phyloP scores from a whole-genome alignment of 768 basidiomycete genomes.

The Gautieria morchelliformis region DNA sequence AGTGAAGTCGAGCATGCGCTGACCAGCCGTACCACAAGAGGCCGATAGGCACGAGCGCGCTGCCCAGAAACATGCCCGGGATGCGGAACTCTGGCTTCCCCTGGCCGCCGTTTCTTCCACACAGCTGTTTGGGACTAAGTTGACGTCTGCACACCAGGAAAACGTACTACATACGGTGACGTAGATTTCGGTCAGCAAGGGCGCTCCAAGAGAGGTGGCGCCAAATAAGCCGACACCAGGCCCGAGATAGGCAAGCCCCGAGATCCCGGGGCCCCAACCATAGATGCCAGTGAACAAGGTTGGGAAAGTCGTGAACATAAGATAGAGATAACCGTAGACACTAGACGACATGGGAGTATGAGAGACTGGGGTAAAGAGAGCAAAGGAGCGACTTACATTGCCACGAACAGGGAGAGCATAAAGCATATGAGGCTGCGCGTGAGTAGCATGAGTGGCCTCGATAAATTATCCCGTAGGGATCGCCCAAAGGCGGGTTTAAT shows the following conservation, averaged over 20 bases:
- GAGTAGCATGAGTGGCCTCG: conserved; percentile 11
- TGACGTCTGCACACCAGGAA: neutral
- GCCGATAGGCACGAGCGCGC: conserved; percentile 22
- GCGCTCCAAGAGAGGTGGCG: conserved; percentile 41
- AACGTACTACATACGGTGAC: conserved; percentile 26
- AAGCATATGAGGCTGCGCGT: conserved; percentile 14
- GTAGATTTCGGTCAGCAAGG: conserved; percentile 38
- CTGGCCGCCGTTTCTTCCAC: neutral
- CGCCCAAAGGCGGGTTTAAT: conserved; percentile 7
- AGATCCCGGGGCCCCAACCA: conserved; percentile 28
- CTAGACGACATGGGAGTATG: conserved; percentile 84
- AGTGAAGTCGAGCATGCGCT: conserved; percentile 8
- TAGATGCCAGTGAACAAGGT: conserved; percentile 25
- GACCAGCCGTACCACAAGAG: conserved; percentile 20
- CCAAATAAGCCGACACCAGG: conserved; percentile 45
- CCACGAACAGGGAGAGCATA: conserved; percentile 12
- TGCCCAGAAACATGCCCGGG: conserved; percentile 24
- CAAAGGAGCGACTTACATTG: neutral
- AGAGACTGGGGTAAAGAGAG: conserved; percentile 48
- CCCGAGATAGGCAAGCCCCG: conserved; percentile 33
- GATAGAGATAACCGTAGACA: conserved; percentile 15
- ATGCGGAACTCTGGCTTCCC: conserved; percentile 16
- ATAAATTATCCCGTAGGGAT: conserved; percentile 11
- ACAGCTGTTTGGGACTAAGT: conserved; percentile 10
- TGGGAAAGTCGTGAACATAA: conserved; percentile 26